A percentile compares a stretch with the other conserved stretches of the same genome.
Conservation (phyloP, 75 land plant genomes). For the Cryptomeria japonica region DNA sequence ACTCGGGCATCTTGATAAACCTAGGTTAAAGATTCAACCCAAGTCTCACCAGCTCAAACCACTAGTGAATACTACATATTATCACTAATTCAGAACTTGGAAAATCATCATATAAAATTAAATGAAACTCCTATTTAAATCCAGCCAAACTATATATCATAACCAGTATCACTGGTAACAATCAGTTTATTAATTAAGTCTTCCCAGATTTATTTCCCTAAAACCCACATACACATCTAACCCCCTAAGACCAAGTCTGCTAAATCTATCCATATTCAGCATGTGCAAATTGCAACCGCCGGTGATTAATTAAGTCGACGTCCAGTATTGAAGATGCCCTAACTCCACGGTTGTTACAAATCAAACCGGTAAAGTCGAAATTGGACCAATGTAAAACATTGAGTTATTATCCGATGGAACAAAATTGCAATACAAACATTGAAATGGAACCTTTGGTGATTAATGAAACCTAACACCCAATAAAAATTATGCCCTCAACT, state of each 20-base stretch:
- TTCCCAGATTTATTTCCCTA: background rate
- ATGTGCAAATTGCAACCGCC: background rate
- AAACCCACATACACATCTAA: background rate
- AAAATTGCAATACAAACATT: too few species aligned
- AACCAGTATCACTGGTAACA: background rate
- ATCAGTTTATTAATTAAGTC: background rate
- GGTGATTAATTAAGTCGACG: too few species aligned
- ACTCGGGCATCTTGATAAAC: background rate
- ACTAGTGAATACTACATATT: background rate
- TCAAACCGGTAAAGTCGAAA: too few species aligned
- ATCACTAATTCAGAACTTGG: background rate
- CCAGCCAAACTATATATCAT: background rate
- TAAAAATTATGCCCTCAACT: background rate
- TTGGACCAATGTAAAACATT: too few species aligned
- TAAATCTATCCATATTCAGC: background rate
- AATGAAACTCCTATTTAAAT: background rate
- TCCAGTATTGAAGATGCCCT: too few species aligned
- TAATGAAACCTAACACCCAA: background rate
- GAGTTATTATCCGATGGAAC: too few species aligned
- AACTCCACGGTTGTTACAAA: too few species aligned
- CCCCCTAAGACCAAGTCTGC: background rate
- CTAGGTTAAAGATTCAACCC: background rate
- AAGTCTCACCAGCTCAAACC: background rate
- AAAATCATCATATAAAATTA: background rate
- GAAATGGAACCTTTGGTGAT: background rate